These are phyloP conservation scores for Termitomyces sp. DNA, from an alignment of 768 basidiomycete species.

Conservation along the genomic window DNA sequence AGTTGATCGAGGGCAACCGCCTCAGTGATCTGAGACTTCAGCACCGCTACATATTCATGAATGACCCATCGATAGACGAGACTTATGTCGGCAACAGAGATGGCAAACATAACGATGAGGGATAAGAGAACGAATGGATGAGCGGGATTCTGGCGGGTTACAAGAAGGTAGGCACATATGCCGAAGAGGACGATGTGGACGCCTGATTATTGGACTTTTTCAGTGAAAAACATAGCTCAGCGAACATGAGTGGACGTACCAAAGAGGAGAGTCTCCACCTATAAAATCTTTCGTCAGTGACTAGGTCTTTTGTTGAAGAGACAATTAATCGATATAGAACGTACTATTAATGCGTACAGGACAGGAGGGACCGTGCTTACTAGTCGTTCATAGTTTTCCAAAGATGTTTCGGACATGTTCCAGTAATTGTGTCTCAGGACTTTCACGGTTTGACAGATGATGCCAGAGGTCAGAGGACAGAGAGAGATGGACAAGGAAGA, in stretches of 20 bases:
- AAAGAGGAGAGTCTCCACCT: background rate
- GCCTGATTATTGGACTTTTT: background rate
- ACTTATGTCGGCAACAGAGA: background rate
- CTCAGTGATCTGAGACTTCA: background rate
- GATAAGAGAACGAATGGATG: background rate
- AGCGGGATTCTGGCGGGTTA: background rate
- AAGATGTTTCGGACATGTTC: background rate
- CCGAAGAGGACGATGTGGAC: slow-evolving; percentile 1
- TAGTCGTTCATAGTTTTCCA: background rate
- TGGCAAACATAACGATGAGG: background rate
- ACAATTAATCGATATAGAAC: background rate
- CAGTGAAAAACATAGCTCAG: background rate
- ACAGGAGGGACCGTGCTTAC: background rate
- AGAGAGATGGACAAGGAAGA: background rate
- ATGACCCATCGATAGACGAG: background rate
- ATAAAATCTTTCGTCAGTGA: background rate
- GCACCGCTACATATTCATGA: background rate
- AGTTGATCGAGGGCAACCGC: background rate
- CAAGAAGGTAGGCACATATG: background rate
- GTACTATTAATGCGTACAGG: background rate
- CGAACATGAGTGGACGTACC: background rate
- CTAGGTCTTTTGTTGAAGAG: background rate
- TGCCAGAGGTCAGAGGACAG: background rate
- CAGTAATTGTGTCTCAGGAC: background rate
- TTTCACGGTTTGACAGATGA: background rate